Percentiles rank a stretch among this genome's conserved stretches.
These are phyloP conservation scores for Colletotrichum noveboracense DNA, from an alignment of 2,329 filamentous ascomycete species.

Conservation along the genomic window DNA sequence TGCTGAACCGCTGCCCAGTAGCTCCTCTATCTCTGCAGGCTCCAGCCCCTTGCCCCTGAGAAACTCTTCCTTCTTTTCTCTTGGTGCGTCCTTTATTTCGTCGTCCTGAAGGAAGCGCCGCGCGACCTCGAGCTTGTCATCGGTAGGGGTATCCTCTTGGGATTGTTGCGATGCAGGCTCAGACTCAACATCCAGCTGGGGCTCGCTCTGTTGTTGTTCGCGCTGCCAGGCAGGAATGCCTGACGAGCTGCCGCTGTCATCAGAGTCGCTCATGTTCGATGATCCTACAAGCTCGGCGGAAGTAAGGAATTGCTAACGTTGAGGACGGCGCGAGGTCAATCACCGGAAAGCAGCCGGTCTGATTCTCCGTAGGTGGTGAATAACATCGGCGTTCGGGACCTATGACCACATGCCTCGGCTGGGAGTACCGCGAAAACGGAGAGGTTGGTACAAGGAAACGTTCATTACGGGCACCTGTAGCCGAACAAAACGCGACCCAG, in stretches of 20 bases:
- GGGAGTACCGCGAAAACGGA: neutral
- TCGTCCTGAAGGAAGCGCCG: conserved; percentile 78
- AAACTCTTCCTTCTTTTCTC: conserved; percentile 78
- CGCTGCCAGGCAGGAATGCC: conserved; percentile 38
- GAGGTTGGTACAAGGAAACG: neutral
- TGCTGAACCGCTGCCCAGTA: conserved; percentile 52
- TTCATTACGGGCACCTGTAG: neutral
- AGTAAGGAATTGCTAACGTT: neutral
- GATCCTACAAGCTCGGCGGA: neutral
- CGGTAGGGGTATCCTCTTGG: conserved; percentile 14
- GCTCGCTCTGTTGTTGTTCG: conserved; percentile 11
- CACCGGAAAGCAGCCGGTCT: neutral
- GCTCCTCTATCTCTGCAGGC: conserved; percentile 68
- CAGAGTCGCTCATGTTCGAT: conserved; percentile 35
- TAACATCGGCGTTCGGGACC: conserved; percentile 9
- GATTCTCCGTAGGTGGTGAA: neutral
- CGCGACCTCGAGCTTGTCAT: conserved; percentile 64
- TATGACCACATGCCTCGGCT: conserved; percentile 25
- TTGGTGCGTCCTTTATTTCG: conserved; percentile 69
- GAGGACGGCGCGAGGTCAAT: neutral
- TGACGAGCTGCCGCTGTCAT: conserved; percentile 28
- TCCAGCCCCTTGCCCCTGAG: conserved; percentile 77
- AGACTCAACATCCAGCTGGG: neutral
- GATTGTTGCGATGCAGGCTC: conserved; percentile 7
- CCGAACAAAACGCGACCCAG: neutral